A percentile compares a stretch with the other conserved stretches of the same genome.
Evolutionary conservation across 345 rosid genomes (phyloP).

Genomic region (Corchorus capsularis): DNA sequence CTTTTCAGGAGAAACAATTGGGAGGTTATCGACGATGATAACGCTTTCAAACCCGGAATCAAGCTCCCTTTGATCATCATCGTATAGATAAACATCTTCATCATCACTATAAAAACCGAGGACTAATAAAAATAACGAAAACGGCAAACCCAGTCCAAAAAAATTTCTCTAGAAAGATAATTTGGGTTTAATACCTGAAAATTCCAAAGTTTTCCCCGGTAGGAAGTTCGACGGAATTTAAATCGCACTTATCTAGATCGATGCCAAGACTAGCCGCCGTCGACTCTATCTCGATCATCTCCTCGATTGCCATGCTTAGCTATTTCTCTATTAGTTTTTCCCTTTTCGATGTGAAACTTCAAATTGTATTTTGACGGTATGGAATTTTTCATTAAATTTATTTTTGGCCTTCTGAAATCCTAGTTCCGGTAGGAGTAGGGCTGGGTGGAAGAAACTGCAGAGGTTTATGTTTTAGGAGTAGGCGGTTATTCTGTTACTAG

Average conservation of each 20-base stretch:
- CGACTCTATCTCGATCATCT: constrained; percentile 43
- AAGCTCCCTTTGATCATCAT: constrained; percentile 64
- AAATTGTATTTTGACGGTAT: neutral
- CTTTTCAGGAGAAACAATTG: constrained; percentile 70
- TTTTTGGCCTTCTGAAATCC: constrained; percentile 38
- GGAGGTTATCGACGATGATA: constrained; percentile 82
- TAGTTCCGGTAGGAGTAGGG: constrained; percentile 64
- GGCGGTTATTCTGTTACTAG: too few species aligned
- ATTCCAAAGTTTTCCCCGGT: constrained; percentile 66
- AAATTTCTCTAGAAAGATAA: neutral
- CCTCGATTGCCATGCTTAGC: constrained; percentile 52
- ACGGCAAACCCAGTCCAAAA: neutral
- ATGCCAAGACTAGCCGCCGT: constrained; percentile 58
- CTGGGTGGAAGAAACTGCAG: too few species aligned
- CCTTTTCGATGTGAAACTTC: neutral
- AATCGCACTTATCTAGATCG: constrained; percentile 53
- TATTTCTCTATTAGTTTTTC: neutral
- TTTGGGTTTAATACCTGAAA: constrained; percentile 42
- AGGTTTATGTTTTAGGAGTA: too few species aligned
- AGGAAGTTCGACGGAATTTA: constrained; percentile 63
- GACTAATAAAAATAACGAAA: neutral
- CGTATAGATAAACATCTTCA: constrained; percentile 55
- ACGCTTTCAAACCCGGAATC: constrained; percentile 76
- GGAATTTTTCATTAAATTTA: neutral
- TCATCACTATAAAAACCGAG: constrained; percentile 58